Evolutionary conservation across 2,329 filamentous ascomycete species (phyloP).

Genomic region (Botrytis cinerea): DNA sequence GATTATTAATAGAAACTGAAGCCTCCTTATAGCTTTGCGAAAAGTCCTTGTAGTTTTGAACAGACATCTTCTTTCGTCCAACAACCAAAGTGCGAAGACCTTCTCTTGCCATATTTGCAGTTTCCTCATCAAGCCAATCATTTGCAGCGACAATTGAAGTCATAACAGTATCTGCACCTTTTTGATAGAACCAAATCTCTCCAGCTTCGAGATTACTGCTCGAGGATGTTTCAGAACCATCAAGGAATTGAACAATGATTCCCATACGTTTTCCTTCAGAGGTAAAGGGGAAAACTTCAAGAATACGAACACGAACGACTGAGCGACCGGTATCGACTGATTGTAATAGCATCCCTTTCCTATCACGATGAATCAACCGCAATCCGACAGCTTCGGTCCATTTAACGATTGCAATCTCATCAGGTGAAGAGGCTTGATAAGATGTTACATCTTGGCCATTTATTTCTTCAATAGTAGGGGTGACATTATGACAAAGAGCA

Average conservation of each 20-base stretch:
- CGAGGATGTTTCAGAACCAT: constrained; percentile 53
- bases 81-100: constrained; percentile 92
- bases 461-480: constrained; percentile 82
- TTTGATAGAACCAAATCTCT: constrained; percentile 98
- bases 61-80: constrained; percentile 82
- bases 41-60: constrained; percentile 80
- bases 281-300: constrained; percentile 96
- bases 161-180: constrained; percentile 98
- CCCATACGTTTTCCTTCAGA: constrained; percentile 99
- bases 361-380: constrained; percentile 79
- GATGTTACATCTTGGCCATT: constrained; percentile 75
- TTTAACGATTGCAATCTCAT: constrained; percentile 95
- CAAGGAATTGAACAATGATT: constrained; percentile 85
- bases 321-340: constrained; percentile 71
- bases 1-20: constrained; percentile 74
- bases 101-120: constrained; percentile 98
- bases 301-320: constrained; percentile 82
- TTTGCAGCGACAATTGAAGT: constrained; percentile 91
- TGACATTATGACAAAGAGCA: constrained; percentile 95
- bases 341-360: constrained; percentile 80
- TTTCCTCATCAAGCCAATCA: constrained; percentile 98
- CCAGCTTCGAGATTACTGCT: constrained; percentile 55
- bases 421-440: constrained; percentile 95
- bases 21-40: constrained; percentile 73
- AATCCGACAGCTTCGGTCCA: constrained; percentile 95